phyloP scores from a whole-genome alignment of 768 basidiomycete genomes.

The Mycena sanguinolenta region DNA sequence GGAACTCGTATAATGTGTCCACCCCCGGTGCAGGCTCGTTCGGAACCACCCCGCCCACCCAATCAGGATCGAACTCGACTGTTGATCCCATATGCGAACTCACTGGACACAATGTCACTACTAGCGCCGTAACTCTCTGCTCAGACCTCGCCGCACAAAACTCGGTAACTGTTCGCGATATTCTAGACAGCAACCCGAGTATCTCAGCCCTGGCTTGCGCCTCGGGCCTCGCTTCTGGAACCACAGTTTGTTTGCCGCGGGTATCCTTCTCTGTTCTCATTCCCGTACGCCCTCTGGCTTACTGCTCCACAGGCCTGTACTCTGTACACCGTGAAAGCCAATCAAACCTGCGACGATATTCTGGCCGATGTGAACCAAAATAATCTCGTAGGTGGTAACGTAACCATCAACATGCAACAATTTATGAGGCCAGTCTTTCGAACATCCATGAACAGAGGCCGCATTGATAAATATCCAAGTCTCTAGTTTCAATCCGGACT shows the following conservation, averaged over 20 bases:
- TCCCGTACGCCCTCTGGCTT: too few relatives aligned
- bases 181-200: neutral
- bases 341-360: neutral
- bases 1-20: slow-evolving; percentile 2
- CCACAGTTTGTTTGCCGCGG: neutral
- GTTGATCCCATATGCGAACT: neutral
- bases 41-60: slow-evolving; percentile 1
- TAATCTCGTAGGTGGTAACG: neutral
- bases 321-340: neutral
- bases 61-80: neutral
- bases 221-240: neutral
- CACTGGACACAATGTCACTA: neutral
- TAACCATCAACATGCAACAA: neutral
- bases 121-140: neutral
- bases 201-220: neutral
- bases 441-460: neutral
- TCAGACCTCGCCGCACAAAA: neutral
- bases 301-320: slow-evolving; percentile 1
- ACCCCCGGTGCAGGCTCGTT: neutral
- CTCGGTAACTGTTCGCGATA: neutral
- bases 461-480: neutral
- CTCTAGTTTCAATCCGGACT: neutral
- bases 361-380: neutral
- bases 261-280: too few relatives aligned
- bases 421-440: neutral